Conservation (phyloP, 2,329 filamentous ascomycete genomes). For the Hypoxylon sp. region DNA sequence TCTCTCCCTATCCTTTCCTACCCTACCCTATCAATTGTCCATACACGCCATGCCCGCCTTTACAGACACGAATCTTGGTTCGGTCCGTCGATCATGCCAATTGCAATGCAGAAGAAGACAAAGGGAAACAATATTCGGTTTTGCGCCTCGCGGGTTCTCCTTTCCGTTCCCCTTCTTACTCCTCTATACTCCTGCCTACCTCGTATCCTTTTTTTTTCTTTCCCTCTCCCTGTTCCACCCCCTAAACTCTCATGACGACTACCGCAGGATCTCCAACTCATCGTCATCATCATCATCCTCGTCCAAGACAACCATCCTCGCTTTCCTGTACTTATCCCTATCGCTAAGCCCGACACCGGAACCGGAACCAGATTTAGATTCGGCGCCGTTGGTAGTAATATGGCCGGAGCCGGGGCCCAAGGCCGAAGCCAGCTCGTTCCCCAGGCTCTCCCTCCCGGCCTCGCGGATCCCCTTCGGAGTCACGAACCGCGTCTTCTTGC, state of each 20-base stretch:
- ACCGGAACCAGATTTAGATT: background rate
- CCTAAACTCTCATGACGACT: background rate
- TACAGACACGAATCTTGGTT: conserved; percentile 23
- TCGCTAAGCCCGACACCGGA: background rate
- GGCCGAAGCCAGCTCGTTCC: conserved; percentile 60
- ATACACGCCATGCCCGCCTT: conserved; percentile 10
- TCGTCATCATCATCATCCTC: conserved; percentile 58
- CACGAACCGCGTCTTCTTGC: conserved; percentile 85
- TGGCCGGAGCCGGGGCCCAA: background rate
- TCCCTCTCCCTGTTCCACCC: background rate
- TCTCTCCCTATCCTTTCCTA: background rate
- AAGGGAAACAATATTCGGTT: conserved; percentile 5
- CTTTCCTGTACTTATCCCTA: conserved; percentile 3
- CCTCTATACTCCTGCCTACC: background rate
- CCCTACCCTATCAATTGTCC: background rate
- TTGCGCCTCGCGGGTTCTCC: background rate
- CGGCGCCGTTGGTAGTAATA: background rate
- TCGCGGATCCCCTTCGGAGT: conserved; percentile 83
- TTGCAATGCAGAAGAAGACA: conserved; percentile 6
- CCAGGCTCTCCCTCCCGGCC: conserved; percentile 81
- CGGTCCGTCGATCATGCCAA: background rate
- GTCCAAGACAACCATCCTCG: conserved; percentile 43
- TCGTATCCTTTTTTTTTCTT: background rate
- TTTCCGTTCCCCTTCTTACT: background rate
- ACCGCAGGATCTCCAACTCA: conserved; percentile 61